Evolutionary conservation across 2,329 filamentous ascomycete species (phyloP), one percentile per base, ranked within the genome.

Genomic region (Xylariaceae sp.): DNA sequence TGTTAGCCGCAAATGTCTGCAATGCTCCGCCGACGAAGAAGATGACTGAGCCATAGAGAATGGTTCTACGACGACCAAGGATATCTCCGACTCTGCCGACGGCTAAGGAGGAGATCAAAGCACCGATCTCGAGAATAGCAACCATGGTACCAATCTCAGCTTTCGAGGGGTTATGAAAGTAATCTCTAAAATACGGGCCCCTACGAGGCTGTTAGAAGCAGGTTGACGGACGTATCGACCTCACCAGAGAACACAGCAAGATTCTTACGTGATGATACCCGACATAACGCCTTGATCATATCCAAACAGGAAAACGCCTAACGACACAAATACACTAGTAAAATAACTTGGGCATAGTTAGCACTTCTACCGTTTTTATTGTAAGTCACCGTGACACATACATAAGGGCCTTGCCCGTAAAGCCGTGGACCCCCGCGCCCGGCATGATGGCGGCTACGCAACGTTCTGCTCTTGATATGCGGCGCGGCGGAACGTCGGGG

Each of bases 121-220:
- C 95, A 57, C 95, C 95, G 50, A 98, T 80, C 76, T 97, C 93
- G 56, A 99, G 83, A 67, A 99, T 98, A 64, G 95, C 93, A 55
- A 99, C 95, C 89, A 98, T 98, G 23, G 93, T 98, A 57, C 93
- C 95, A 56, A 99, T 88, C 72, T 96, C 86, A 45, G 92, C 91
- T 66, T 85, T 85, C 20, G 90, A 89, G 19, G 95, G 95, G 67
- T 98, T 87, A 68, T 93, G 81, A 76, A 99, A 98, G 74, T 96
- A 96, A 71, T 93, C 86, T 73, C 88, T 90, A 73, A 99, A 99
- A 73, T 89, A 90, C 9, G 86, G 82, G 61, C 93, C 93, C 55
- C 93, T 97, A 51, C 19, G 26, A 20, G 16, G 43, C 14, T 44
- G 59, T 69, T 61, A 68, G 56, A 60, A 45, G 52, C 40, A 9